These are phyloP conservation scores for Actinidia arguta DNA, from an alignment of 179 eudicot species.

Conservation along the genomic window DNA sequence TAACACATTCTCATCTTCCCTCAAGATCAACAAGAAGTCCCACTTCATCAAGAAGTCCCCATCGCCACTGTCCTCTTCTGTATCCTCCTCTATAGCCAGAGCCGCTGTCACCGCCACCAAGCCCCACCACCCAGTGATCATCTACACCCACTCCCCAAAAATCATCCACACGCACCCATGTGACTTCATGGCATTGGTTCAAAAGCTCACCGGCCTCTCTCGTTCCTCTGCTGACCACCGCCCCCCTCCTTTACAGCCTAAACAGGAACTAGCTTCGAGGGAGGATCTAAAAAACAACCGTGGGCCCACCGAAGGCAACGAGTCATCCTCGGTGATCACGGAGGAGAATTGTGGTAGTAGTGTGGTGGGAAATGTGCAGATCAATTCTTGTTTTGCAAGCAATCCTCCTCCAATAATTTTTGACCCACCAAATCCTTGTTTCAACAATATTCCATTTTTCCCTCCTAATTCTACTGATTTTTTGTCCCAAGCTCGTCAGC, in stretches of 20 bases:
- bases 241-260: not conserved
- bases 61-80: constrained; percentile 6
- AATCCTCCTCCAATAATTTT: not conserved
- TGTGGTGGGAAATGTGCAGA: constrained; percentile 24
- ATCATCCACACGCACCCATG: constrained; percentile 45
- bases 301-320: not conserved
- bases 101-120: not conserved
- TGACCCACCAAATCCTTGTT: constrained; percentile 32
- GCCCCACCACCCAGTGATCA: constrained; percentile 43
- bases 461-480: constrained; percentile 21
- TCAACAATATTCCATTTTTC: constrained; percentile 32
- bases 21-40: constrained; percentile 34
- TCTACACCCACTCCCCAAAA: constrained; percentile 56
- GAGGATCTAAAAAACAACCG: not conserved
- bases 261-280: not conserved
- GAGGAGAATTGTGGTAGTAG: constrained; percentile 16
- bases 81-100: not conserved
- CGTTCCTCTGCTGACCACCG: not conserved
- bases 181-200: constrained; percentile 58
- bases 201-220: constrained; percentile 46
- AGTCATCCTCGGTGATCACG: constrained; percentile 27
- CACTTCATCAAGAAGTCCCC: constrained; percentile 30
- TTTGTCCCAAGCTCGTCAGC: constrained; percentile 8
- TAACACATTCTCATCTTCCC: not conserved
- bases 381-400: constrained; percentile 22